A percentile compares a stretch with the other conserved stretches of the same genome.
These are phyloP conservation scores for Aciculosporium take DNA, from an alignment of 2,329 filamentous ascomycete species.

Conservation along the genomic window DNA sequence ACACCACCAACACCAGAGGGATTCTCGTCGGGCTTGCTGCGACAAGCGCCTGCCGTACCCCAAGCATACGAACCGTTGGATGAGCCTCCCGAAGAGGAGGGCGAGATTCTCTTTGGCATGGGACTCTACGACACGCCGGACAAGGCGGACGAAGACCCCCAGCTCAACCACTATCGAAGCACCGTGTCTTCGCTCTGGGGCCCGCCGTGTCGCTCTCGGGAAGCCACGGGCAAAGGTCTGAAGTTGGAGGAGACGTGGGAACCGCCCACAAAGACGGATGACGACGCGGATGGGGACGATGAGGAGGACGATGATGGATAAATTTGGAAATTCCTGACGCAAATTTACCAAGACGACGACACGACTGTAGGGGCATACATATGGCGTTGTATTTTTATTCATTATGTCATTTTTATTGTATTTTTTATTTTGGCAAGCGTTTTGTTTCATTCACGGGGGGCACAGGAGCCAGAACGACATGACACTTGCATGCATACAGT, in stretches of 20 bases:
- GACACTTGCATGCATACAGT: too few relatives aligned
- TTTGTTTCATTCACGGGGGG: too few relatives aligned
- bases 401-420: too few relatives aligned
- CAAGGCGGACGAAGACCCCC: conserved; percentile 33
- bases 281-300: conserved; percentile 8
- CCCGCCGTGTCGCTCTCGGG: conserved; percentile 28
- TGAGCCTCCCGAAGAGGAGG: conserved; percentile 42
- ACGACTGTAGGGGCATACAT: too few relatives aligned
- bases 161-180: conserved; percentile 39
- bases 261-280: conserved; percentile 48
- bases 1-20: conserved; percentile 47
- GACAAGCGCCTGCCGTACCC: conserved; percentile 32
- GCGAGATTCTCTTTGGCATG: conserved; percentile 67
- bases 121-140: conserved; percentile 66
- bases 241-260: conserved; percentile 74
- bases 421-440: too few relatives aligned
- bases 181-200: conserved; percentile 41
- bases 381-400: too few relatives aligned
- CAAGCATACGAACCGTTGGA: conserved; percentile 37
- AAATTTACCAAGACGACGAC: background rate
- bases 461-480: too few relatives aligned
- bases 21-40: conserved; percentile 37
- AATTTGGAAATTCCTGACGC: background rate
- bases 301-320: conserved; percentile 12
- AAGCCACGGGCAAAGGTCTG: conserved; percentile 53